A percentile compares a stretch with the other conserved stretches of the same genome.
These are phyloP conservation scores for Acer negundo DNA, from an alignment of 345 rosid species.

Conservation along the genomic window DNA sequence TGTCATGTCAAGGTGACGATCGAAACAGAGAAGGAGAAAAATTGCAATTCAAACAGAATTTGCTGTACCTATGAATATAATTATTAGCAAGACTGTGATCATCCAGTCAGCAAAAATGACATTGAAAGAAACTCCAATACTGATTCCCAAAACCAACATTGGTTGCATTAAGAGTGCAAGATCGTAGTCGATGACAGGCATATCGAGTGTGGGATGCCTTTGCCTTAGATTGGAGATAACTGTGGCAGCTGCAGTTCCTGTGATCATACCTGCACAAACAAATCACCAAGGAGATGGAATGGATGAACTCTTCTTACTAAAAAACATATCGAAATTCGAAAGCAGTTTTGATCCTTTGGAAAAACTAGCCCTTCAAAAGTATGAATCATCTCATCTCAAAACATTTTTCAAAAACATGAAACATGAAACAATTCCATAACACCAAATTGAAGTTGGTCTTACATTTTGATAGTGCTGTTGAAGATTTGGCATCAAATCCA, in stretches of 20 bases:
- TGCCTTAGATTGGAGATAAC: slow-evolving; percentile 40
- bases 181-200: slow-evolving; percentile 52
- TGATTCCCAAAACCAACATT: slow-evolving; percentile 45
- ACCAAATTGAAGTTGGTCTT: slow-evolving; percentile 16
- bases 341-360: too few relatives aligned
- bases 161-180: slow-evolving; percentile 53
- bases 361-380: background rate
- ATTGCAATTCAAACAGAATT: background rate
- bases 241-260: slow-evolving; percentile 43
- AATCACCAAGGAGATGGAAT: too few relatives aligned
- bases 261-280: slow-evolving; percentile 42
- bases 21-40: background rate
- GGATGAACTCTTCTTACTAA: too few relatives aligned
- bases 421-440: too few relatives aligned
- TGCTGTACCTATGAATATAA: slow-evolving; percentile 32
- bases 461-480: slow-evolving; percentile 55
- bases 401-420: background rate
- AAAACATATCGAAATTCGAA: too few relatives aligned
- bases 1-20: background rate
- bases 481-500: slow-evolving; percentile 56
- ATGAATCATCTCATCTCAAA: too few relatives aligned
- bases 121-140: slow-evolving; percentile 45
- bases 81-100: slow-evolving; percentile 47
- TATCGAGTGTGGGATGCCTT: slow-evolving; percentile 52
- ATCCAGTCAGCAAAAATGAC: slow-evolving; percentile 51